Percentiles rank a stretch among this genome's conserved stretches.
Evolutionary conservation across 106 monocot genomes (phyloP).

Genomic region (Apostasia ramifera): DNA sequence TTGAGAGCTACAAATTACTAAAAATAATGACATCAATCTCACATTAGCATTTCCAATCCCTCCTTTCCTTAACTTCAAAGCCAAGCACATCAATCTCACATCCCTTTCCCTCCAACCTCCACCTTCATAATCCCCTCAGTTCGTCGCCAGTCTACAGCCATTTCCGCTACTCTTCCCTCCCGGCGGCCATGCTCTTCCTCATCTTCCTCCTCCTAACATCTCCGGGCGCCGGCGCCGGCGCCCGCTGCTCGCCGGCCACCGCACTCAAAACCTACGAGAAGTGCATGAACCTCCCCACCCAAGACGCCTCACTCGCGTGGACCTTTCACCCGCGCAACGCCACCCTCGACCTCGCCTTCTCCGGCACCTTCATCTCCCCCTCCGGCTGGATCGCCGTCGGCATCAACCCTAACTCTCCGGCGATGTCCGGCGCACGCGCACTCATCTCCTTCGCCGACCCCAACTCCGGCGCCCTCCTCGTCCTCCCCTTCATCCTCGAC

Average conservation of each 20-base stretch:
- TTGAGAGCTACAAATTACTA: no score
- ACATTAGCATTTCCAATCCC: neutral
- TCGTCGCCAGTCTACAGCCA: neutral
- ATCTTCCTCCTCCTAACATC: conserved; percentile 17
- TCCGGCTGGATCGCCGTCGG: conserved; percentile 85
- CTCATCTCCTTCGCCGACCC: conserved; percentile 71
- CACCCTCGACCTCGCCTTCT: conserved; percentile 60
- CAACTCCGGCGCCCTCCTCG: conserved; percentile 31
- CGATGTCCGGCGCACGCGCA: conserved; percentile 64
- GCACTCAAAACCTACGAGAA: conserved; percentile 35
- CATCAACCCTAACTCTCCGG: conserved; percentile 51
- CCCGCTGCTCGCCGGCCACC: conserved; percentile 33
- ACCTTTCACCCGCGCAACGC: conserved; percentile 65
- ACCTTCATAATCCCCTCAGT: neutral
- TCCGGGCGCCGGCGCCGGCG: neutral
- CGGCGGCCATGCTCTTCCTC: conserved; percentile 10
- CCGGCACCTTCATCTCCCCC: conserved; percentile 62
- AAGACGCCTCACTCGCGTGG: conserved; percentile 63
- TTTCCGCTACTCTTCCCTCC: neutral
- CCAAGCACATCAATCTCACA: conserved; percentile 9
- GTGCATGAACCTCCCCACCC: conserved; percentile 59
- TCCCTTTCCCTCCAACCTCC: neutral
- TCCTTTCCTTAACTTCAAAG: conserved; percentile 21
- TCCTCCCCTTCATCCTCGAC: conserved; percentile 74
- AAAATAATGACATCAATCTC: no score